Evolutionary conservation across 1,284 basidiomycete genomes (phyloP).

Genomic region (Wolfiporia cocos): DNA sequence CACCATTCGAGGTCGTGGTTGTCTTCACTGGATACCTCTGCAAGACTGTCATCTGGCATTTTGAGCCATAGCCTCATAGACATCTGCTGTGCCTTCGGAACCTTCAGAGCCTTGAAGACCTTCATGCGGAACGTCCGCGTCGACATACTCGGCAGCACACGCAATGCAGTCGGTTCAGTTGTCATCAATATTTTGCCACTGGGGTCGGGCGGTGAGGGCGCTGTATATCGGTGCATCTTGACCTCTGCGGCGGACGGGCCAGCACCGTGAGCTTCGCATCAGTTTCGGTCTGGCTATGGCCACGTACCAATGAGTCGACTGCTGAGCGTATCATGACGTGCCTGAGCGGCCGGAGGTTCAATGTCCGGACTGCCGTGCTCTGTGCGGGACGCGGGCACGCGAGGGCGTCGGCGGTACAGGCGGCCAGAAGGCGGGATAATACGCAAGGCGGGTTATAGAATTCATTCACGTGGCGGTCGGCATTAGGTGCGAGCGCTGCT

Average conservation of each 20-base stretch:
- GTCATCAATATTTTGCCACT: conserved; percentile 9
- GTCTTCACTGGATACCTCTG: conserved; percentile 40
- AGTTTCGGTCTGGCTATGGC: too few relatives aligned
- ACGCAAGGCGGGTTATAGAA: too few relatives aligned
- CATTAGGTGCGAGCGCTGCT: too few relatives aligned
- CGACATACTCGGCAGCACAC: conserved; percentile 61
- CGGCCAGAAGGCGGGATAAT: conserved; percentile 1
- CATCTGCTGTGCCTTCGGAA: conserved; percentile 22
- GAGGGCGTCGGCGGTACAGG: not conserved
- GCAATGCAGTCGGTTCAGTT: conserved; percentile 31
- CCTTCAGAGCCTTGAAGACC: conserved; percentile 26
- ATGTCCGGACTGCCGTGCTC: conserved; percentile 58
- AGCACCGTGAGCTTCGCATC: too few relatives aligned
- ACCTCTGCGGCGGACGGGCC: conserved; percentile 3
- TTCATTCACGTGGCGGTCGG: too few relatives aligned
- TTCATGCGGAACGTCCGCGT: conserved; percentile 44
- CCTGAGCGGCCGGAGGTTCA: conserved; percentile 20
- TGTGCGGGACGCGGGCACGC: conserved; percentile 25
- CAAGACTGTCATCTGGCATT: conserved; percentile 41
- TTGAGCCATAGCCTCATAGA: conserved; percentile 45
- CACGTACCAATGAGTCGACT: conserved; percentile 55
- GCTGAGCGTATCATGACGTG: conserved; percentile 48
- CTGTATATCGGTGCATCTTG: conserved; percentile 11
- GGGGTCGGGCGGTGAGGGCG: conserved; percentile 23
- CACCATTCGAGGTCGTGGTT: conserved; percentile 59